Evolutionary conservation across 2,329 filamentous ascomycete genomes (phyloP), one percentile per base, ranked within the genome.

Genomic region (Aotearoamyces nothofagi): DNA sequence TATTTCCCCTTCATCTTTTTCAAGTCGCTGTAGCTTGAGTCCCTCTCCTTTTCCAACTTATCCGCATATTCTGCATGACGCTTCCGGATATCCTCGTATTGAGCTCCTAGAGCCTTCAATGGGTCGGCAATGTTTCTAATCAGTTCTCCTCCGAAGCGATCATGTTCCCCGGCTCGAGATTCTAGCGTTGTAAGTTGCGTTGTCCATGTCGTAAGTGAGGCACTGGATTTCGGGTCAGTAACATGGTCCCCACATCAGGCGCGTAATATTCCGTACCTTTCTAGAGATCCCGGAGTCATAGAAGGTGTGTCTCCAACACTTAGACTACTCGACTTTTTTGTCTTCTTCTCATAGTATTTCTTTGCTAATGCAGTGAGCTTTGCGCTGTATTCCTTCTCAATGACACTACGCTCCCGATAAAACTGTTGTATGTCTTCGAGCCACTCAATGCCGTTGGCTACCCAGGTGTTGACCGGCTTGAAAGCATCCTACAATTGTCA

Each of bases 291-390:
- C 1, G 90, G 90, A 3, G 90, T 96, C 65, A 96, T 78, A 33
- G 73, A 71, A 20, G 90, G 90, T 14, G 76, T 90, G 46, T 98
- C 90, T 46, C 90, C 90, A 30, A 96, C 90, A 50, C 86, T 94
- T 43, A 98, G 55, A 45, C 66, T 77, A 42, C 83, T 78, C 24
- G 78, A 78, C 59, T 90, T 94, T 56, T 77, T 84, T 26, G 81
- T 74, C 63, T 96, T 98, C 63, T 92, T 92, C 47, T 98, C 92
- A 49, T 83, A 90, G 60, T 94, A 96, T 53, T 90, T 94, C 61
- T 90, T 92, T 31, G 87, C 90, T 28, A 98, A 62, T 3, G 73
- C 74, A 42, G 71, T 79, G 39, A 98, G 72, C 56, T 87, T 96
- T 39, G 78, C 68, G 45, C 82, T 79, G 54, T 98, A 96, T 53